phyloP scores from a whole-genome alignment of 2,329 filamentous ascomycete species.

The Ascochyta rabiei region DNA sequence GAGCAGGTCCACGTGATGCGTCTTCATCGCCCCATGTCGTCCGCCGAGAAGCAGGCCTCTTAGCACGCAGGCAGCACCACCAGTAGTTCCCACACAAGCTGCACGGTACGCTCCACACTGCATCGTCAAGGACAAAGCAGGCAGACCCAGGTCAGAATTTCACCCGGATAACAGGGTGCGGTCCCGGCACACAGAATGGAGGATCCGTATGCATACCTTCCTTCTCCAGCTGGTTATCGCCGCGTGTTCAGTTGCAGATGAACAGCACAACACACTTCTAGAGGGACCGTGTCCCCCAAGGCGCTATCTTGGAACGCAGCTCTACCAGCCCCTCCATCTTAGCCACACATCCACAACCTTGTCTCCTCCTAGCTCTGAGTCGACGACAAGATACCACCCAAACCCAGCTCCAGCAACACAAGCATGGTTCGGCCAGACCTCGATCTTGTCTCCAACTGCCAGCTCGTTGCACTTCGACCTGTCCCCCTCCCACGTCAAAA shows the following conservation, averaged over 20 bases:
- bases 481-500: conserved; percentile 65
- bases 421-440: conserved; percentile 80
- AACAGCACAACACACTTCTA: background rate
- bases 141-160: too few species aligned
- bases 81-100: too few species aligned
- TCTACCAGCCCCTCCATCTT: conserved; percentile 71
- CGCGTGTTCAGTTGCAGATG: background rate
- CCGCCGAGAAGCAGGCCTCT: conserved; percentile 31
- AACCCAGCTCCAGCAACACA: conserved; percentile 76
- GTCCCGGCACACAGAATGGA: conserved; percentile 14
- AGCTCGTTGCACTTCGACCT: conserved; percentile 49
- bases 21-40: conserved; percentile 24
- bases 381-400: conserved; percentile 76
- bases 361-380: conserved; percentile 60
- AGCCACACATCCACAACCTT: conserved; percentile 76
- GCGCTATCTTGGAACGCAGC: background rate
- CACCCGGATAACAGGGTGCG: too few species aligned
- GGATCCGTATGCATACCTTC: background rate
- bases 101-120: too few species aligned
- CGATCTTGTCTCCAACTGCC: conserved; percentile 68
- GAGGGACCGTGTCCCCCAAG: background rate
- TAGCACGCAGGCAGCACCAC: too few species aligned
- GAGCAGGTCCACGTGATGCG: conserved; percentile 3
- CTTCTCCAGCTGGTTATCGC: background rate
- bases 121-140: too few species aligned